phyloP scores from a whole-genome alignment of 345 rosid species.

The Aquilaria malaccensis region DNA sequence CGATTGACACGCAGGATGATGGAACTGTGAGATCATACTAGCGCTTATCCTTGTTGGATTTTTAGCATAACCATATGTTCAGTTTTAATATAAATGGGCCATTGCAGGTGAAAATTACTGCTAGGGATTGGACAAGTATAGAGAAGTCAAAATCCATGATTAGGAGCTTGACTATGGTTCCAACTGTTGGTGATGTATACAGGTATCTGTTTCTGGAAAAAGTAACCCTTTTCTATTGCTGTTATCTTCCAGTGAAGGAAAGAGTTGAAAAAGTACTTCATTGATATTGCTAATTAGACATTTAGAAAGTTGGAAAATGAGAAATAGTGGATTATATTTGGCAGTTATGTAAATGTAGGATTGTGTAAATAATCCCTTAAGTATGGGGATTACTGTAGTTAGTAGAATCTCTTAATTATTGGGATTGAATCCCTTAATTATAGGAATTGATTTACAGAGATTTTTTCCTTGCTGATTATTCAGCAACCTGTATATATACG shows the following conservation, averaged over 20 bases:
- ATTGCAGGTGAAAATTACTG: conserved; percentile 84
- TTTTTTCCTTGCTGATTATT: too few relatives aligned
- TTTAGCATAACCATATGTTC: conserved; percentile 12
- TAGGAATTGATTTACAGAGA: too few relatives aligned
- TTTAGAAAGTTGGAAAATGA: too few relatives aligned
- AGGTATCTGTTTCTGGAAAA: conserved; percentile 33
- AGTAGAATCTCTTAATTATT: too few relatives aligned
- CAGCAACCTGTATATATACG: too few relatives aligned
- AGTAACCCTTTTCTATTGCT: not conserved
- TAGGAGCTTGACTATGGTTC: conserved; percentile 76
- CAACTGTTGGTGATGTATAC: conserved; percentile 76
- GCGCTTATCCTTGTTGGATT: conserved; percentile 13
- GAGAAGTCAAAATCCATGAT: conserved; percentile 85
- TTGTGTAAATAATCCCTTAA: too few relatives aligned
- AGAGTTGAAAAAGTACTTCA: not conserved
- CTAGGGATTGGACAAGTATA: conserved; percentile 64
- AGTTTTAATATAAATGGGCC: conserved; percentile 8
- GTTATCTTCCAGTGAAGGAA: not conserved
- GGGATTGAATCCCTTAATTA: too few relatives aligned
- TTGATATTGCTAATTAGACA: too few relatives aligned
- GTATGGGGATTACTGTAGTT: too few relatives aligned
- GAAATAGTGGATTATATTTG: too few relatives aligned
- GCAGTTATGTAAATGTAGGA: too few relatives aligned
- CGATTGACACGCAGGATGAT: conserved; percentile 81
- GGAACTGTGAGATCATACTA: conserved; percentile 62